Conservation (phyloP, 768 basidiomycete genomes). For the Suillus brevipes region DNA sequence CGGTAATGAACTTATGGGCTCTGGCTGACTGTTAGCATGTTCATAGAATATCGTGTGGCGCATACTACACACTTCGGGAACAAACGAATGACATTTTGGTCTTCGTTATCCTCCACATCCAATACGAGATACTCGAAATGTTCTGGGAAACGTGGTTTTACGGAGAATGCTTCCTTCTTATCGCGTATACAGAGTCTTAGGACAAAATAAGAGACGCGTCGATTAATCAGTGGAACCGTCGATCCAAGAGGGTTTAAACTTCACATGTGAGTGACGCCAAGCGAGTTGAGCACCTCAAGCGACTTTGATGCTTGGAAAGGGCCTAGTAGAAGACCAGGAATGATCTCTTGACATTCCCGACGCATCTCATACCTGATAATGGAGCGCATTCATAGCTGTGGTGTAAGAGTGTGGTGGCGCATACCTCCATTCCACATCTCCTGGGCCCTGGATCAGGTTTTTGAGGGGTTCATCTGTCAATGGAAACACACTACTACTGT, state of each 20-base stretch:
- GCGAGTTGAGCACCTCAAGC: conserved; percentile 59
- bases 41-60: background rate
- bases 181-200: conserved; percentile 85
- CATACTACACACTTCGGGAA: conserved; percentile 74
- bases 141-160: conserved; percentile 81
- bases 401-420: conserved; percentile 22
- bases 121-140: conserved; percentile 76
- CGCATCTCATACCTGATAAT: conserved; percentile 85
- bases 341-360: conserved; percentile 90
- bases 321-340: conserved; percentile 78
- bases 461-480: conserved; percentile 45
- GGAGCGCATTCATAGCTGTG: conserved; percentile 11
- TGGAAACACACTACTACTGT: conserved; percentile 20
- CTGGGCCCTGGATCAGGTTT: conserved; percentile 72
- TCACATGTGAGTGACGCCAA: conserved; percentile 85
- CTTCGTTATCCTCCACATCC: conserved; percentile 90
- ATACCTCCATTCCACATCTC: conserved; percentile 83
- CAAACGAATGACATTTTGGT: conserved; percentile 89
- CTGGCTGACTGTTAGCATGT: conserved; percentile 36
- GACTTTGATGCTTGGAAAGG: conserved; percentile 90
- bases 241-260: background rate
- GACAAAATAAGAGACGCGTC: conserved; percentile 16
- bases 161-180: conserved; percentile 86
- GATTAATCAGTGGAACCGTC: conserved; percentile 7
- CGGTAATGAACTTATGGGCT: conserved; percentile 74